Evolutionary conservation across 2,329 filamentous ascomycete species (phyloP).

Genomic region (Fusarium sp.): DNA sequence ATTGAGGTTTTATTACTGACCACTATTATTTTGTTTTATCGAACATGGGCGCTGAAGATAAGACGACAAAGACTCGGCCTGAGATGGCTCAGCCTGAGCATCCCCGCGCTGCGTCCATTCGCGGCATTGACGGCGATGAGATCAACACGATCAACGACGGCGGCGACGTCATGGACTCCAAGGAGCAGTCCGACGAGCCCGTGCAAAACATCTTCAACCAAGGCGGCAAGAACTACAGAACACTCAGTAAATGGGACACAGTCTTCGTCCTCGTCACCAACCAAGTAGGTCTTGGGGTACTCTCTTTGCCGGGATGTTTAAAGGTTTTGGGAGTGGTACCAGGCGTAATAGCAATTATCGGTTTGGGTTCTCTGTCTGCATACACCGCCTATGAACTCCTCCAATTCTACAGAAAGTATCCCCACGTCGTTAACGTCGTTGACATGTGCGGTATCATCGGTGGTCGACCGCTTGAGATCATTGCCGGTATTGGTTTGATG

Average conservation of each 20-base stretch:
- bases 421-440: slow-evolving; percentile 74
- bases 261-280: slow-evolving; percentile 44
- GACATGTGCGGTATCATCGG: slow-evolving; percentile 69
- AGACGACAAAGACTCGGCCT: slow-evolving; percentile 17
- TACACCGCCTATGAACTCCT: slow-evolving; percentile 59
- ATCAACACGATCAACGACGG: slow-evolving; percentile 22
- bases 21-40: background rate
- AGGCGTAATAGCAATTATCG: slow-evolving; percentile 73
- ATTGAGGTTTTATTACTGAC: background rate
- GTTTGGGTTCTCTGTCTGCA: slow-evolving; percentile 71
- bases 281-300: slow-evolving; percentile 50
- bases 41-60: slow-evolving; percentile 11
- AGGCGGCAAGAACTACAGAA: slow-evolving; percentile 44
- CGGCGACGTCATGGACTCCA: slow-evolving; percentile 16
- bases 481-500: slow-evolving; percentile 67
- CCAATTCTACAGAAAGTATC: slow-evolving; percentile 74
- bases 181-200: slow-evolving; percentile 29
- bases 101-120: slow-evolving; percentile 12
- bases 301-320: slow-evolving; percentile 76
- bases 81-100: slow-evolving; percentile 17
- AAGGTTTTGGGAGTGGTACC: slow-evolving; percentile 72
- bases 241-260: slow-evolving; percentile 39
- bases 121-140: slow-evolving; percentile 17
- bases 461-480: slow-evolving; percentile 33
- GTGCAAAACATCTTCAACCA: slow-evolving; percentile 41